Percentiles rank a stretch among this genome's conserved stretches.
phyloP scores from a whole-genome alignment of 2,329 filamentous ascomycete species.

The Ceratocystiopsis sp. region DNA sequence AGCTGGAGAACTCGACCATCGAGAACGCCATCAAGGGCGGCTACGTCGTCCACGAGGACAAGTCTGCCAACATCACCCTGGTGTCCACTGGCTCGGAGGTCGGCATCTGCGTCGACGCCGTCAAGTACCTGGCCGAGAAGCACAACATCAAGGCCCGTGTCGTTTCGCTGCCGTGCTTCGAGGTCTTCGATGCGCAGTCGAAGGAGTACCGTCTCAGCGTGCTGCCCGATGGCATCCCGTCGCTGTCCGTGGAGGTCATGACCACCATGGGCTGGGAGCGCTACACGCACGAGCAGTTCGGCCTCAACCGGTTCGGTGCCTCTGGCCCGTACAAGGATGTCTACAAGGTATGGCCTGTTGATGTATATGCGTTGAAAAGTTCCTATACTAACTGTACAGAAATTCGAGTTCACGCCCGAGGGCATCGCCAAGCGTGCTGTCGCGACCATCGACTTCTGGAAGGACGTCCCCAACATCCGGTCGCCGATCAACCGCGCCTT shows the following conservation, averaged over 20 bases:
- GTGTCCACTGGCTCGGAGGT: constrained; percentile 96
- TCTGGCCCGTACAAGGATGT: constrained; percentile 96
- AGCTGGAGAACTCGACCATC: constrained; percentile 85
- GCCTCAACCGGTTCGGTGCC: constrained; percentile 96
- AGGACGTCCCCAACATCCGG: constrained; percentile 75
- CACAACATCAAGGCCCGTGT: constrained; percentile 77
- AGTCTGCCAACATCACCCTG: constrained; percentile 73
- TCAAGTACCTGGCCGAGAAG: constrained; percentile 79
- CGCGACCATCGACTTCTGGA: constrained; percentile 93
- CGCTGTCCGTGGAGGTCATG: constrained; percentile 91
- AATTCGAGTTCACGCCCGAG: constrained; percentile 98
- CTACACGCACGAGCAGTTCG: constrained; percentile 98
- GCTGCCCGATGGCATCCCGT: constrained; percentile 84
- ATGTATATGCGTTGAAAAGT: too few relatives aligned
- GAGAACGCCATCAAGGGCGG: constrained; percentile 87
- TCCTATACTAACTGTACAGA: constrained; percentile 35
- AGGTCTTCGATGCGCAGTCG: constrained; percentile 84
- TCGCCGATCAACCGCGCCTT: constrained; percentile 96
- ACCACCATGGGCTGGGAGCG: constrained; percentile 96
- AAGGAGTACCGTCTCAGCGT: constrained; percentile 93
- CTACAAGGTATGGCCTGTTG: constrained; percentile 52
- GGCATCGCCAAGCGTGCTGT: constrained; percentile 89
- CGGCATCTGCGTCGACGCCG: constrained; percentile 78
- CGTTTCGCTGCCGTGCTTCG: constrained; percentile 90
- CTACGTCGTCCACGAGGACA: constrained; percentile 73